A percentile compares a stretch with the other conserved stretches of the same genome.
Evolutionary conservation across 371 early-diverging fungal species (phyloP).

Genomic region (Actinomortierella ambigua): DNA sequence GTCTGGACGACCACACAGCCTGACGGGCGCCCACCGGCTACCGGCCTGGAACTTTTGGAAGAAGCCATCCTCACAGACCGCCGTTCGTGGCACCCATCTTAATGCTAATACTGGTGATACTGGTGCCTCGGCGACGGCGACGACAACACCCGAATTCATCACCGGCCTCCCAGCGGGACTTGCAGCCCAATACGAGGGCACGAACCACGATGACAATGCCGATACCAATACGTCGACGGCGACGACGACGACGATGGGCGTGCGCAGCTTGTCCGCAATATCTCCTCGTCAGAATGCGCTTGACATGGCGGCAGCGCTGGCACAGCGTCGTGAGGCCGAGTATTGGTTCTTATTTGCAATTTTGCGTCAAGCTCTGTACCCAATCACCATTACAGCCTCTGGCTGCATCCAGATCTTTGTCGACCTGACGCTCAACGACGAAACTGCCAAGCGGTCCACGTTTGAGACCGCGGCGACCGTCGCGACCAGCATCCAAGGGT

Average conservation of each 20-base stretch:
- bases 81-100: too few relatives aligned
- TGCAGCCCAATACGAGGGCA: background rate
- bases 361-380: conserved; percentile 40
- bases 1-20: background rate
- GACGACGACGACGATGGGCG: too few relatives aligned
- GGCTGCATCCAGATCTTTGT: conserved; percentile 41
- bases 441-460: too few relatives aligned
- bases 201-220: background rate
- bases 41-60: background rate
- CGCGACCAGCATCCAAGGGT: conserved; percentile 35
- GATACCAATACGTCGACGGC: background rate
- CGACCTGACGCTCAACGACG: conserved; percentile 20
- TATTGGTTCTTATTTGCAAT: conserved; percentile 25
- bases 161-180: too few relatives aligned
- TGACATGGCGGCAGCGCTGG: background rate
- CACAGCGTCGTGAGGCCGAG: conserved; percentile 7
- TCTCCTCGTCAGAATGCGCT: background rate
- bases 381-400: conserved; percentile 31
- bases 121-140: too few relatives aligned
- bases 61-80: too few relatives aligned
- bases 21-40: background rate
- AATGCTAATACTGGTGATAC: too few relatives aligned
- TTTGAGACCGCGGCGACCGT: conserved; percentile 7
- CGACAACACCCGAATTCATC: too few relatives aligned
- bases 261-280: too few relatives aligned